These are phyloP conservation scores for Dillenia turbinata DNA, from an alignment of 164 flowering plant species.

Conservation along the genomic window DNA sequence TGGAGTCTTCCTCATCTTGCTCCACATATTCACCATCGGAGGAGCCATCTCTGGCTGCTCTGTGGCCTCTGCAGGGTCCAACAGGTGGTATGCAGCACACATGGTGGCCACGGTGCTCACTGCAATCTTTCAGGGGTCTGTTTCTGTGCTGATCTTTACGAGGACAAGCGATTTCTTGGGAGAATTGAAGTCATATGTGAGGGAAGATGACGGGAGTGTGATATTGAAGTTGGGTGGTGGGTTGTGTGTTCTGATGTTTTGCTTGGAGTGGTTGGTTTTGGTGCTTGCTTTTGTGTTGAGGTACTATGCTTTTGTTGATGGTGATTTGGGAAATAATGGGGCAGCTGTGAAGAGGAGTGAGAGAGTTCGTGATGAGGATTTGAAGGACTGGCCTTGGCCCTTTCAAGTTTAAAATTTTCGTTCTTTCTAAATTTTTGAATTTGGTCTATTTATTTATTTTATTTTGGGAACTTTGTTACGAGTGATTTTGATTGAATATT, in stretches of 20 bases:
- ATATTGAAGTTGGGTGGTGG: slow-evolving; percentile 65
- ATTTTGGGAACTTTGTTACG: too few relatives aligned
- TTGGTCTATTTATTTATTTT: too few relatives aligned
- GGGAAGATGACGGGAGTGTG: slow-evolving; percentile 60
- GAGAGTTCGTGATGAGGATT: slow-evolving; percentile 28
- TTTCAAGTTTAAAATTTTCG: slow-evolving; percentile 26
- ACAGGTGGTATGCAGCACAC: slow-evolving; percentile 59
- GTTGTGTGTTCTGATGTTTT: slow-evolving; percentile 35
- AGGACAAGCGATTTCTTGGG: slow-evolving; percentile 47
- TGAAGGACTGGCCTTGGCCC: slow-evolving; percentile 43
- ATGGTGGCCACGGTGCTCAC: slow-evolving; percentile 72
- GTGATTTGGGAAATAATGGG: slow-evolving; percentile 12
- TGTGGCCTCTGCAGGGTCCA: slow-evolving; percentile 38
- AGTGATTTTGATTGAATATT: too few relatives aligned
- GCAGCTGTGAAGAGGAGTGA: slow-evolving; percentile 34
- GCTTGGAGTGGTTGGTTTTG: slow-evolving; percentile 66
- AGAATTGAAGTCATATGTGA: slow-evolving; percentile 53
- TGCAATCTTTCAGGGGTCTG: slow-evolving; percentile 77
- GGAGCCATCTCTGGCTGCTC: slow-evolving; percentile 51
- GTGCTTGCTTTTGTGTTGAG: slow-evolving; percentile 54
- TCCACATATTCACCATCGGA: slow-evolving; percentile 59
- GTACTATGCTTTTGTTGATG: slow-evolving; percentile 49
- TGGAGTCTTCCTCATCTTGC: slow-evolving; percentile 72
- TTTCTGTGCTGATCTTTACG: slow-evolving; percentile 58
- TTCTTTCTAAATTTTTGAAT: too few relatives aligned